Base-by-base conservation (phyloP, 106 monocot genomes). In the Agapanthus africanus region DNA sequence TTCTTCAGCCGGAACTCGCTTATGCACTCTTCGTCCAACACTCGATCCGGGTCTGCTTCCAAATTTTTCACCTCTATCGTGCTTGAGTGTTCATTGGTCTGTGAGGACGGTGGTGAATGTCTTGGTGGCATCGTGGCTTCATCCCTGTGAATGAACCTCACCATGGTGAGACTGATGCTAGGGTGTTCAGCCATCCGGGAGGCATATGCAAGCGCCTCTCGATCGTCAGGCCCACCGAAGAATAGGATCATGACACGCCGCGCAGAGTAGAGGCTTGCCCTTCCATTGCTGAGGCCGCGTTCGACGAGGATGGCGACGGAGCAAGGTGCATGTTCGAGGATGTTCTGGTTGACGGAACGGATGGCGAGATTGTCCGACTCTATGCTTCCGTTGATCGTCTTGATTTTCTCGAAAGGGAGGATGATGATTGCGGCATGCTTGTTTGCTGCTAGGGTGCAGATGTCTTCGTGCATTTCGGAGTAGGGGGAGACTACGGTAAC, bases 141-240 rank as follows among this genome's bases (percentile, higher is more conserved):
- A 67, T 37, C 44, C 26, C 64, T 21, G 31, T n/a, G 2, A 8
- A 77, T 14, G 37, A 86, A 79, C 22, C 82, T 82, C 22, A 86
- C 49, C 0, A 82, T 31, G 11, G 73, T 79, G 6, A 86, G 76
- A 36, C 31, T 21, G 51, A 82, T 34, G 8, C 26, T 35, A 0
- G 81, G 73, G 42, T 84, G 52, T 14, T 69, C 80, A 7, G 71
- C 71, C 87, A 88, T 84, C 11, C 84, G 69, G 37, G 47, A 38
- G 1, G 73, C 81, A 36, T 52, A 67, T 0, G 85, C 66, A 1
- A 85, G 79, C 1, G 79, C 85, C 70, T 89, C 85, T 7, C 85
- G 82, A 47, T 90, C 89, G 66, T 90, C 89, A 8, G 82, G 82
- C 8, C 89, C 89, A 19, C 89, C 89, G 37, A 90, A 66, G 82